Conservation (phyloP, 768 basidiomycete genomes). For the Macrolepiota albuminosa region DNA sequence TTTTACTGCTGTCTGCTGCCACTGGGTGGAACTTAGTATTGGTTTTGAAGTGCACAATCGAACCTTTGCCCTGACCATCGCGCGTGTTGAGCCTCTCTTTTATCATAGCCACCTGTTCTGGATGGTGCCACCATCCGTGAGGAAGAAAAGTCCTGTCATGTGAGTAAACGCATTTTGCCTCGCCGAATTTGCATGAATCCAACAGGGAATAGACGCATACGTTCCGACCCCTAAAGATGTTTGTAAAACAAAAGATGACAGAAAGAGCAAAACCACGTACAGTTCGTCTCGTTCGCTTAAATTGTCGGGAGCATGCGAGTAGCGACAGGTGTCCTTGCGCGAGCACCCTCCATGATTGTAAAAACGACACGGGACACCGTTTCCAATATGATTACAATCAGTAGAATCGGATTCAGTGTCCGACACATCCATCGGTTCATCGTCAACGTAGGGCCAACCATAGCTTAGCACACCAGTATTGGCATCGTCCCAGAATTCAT, state of each 20-base stretch:
- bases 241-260: neutral
- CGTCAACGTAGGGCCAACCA: constrained; percentile 19
- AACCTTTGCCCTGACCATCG: neutral
- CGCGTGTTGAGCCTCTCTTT: neutral
- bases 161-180: constrained; percentile 39
- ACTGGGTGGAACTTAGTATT: neutral
- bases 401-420: constrained; percentile 45
- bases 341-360: constrained; percentile 47
- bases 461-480: constrained; percentile 3
- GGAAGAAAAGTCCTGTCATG: constrained; percentile 44
- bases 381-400: constrained; percentile 45
- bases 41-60: neutral
- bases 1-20: neutral
- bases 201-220: constrained; percentile 35
- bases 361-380: constrained; percentile 42
- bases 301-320: constrained; percentile 47
- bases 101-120: constrained; percentile 1
- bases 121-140: constrained; percentile 41
- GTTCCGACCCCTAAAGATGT: constrained; percentile 19
- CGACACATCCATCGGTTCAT: constrained; percentile 21
- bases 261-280: constrained; percentile 24
- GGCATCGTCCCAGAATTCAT: neutral
- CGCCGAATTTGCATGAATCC: constrained; percentile 30
- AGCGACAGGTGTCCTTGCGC: constrained; percentile 34
- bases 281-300: constrained; percentile 45